Evolutionary conservation across 352 stramenopile species (phyloP).

Genomic region (Phytophthora pistaciae): DNA sequence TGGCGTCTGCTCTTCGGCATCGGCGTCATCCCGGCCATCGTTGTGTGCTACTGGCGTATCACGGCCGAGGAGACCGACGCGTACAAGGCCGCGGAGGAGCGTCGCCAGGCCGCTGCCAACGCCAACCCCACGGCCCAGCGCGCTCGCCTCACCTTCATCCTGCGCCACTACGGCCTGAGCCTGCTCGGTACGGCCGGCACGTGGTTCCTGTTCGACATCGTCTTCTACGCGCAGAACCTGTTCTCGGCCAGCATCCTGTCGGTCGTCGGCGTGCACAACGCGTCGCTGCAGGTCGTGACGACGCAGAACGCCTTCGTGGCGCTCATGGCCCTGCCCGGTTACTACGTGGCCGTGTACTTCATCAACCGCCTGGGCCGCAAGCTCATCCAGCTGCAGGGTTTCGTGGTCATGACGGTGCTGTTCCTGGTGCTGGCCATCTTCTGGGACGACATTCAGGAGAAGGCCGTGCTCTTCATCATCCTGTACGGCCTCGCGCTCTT

Average conservation of each 20-base stretch:
- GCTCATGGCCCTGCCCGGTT: constrained; percentile 83
- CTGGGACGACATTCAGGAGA: constrained; percentile 63
- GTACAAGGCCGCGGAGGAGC: constrained; percentile 48
- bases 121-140: constrained; percentile 7
- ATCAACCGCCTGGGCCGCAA: constrained; percentile 79
- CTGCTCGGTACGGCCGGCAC: constrained; percentile 76
- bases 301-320: constrained; percentile 68
- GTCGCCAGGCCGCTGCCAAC: constrained; percentile 14
- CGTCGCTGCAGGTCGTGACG: constrained; percentile 61
- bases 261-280: constrained; percentile 62
- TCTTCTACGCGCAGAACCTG: constrained; percentile 84
- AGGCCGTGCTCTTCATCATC: constrained; percentile 72
- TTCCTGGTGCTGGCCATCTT: constrained; percentile 72
- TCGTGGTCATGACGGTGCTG: constrained; percentile 71
- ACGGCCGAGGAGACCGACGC: constrained; percentile 64
- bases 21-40: constrained; percentile 59
- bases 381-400: constrained; percentile 81
- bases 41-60: constrained; percentile 79
- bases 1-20: constrained; percentile 76
- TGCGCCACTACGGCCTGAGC: constrained; percentile 55
- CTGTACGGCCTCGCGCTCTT: constrained; percentile 83
- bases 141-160: constrained; percentile 50
- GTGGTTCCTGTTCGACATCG: constrained; percentile 91
- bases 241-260: constrained; percentile 79
- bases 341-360: constrained; percentile 80